phyloP scores from a whole-genome alignment of 1,139 yeast genomes.

The Yamadazyma siamensis region DNA sequence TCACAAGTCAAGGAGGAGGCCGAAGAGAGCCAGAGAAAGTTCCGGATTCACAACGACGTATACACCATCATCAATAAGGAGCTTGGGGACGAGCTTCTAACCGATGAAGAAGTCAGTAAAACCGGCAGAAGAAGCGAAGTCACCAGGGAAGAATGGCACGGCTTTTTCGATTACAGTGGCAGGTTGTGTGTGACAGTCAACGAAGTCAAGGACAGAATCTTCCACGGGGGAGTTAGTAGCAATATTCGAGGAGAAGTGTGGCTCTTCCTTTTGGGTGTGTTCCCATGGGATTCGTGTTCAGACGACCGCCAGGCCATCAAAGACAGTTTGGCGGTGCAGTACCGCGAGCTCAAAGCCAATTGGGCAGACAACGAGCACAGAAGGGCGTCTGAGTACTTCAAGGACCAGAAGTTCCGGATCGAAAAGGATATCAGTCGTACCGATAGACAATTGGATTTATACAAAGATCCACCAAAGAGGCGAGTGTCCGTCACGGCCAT shows the following conservation, averaged over 20 bases:
- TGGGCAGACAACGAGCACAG: conserved; percentile 65
- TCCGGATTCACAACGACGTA: conserved; percentile 59
- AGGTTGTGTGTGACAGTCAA: conserved; percentile 64
- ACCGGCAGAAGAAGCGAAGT: conserved; percentile 68
- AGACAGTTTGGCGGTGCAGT: conserved; percentile 59
- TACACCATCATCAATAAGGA: conserved; percentile 61
- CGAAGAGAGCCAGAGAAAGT: conserved; percentile 61
- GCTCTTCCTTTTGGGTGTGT: conserved; percentile 79
- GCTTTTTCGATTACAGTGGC: conserved; percentile 79
- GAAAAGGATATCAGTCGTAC: conserved; percentile 94
- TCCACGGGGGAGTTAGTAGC: conserved; percentile 81
- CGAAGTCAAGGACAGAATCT: conserved; percentile 78
- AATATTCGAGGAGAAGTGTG: conserved; percentile 71
- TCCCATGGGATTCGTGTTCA: conserved; percentile 80
- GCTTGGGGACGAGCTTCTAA: conserved; percentile 60
- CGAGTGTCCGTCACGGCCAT: conserved; percentile 13
- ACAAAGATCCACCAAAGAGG: conserved; percentile 36
- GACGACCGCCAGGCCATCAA: conserved; percentile 63
- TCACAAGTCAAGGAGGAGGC: conserved; percentile 92
- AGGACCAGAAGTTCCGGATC: conserved; percentile 82
- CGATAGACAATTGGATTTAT: conserved; percentile 70
- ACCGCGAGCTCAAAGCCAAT: conserved; percentile 59
- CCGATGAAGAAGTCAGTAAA: conserved; percentile 56
- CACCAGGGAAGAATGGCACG: conserved; percentile 73
- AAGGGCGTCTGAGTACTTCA: conserved; percentile 70